Base-by-base conservation (phyloP, 192 early-diverging fungal genomes). In the Umbelopsis vinacea region DNA sequence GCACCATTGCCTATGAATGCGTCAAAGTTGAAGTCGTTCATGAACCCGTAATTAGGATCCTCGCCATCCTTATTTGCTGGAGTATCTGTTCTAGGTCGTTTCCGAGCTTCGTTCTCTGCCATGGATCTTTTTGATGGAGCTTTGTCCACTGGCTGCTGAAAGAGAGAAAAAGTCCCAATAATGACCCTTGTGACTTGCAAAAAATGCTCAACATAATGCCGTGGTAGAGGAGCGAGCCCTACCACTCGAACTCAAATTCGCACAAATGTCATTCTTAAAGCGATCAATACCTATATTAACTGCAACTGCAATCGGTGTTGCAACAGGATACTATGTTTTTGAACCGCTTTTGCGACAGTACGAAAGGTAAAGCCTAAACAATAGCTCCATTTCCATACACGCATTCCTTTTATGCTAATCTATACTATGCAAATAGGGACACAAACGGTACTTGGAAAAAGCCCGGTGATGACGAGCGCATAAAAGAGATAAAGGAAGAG, bases 321-420 rank as follows among this genome's bases (percentile, higher is more conserved):
- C 47, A 15, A 79, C 78, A 26, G 78, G 78, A n/a, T 21, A 69
- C 22, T 79, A 79, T 66, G 71, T 79, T 15, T 79, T 75, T 29
- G 66, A 75, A 4, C 78, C 78, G 19, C 67, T 79, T 55, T 67
- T 79, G 29, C 57, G 55, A 37, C 74, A 79, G 72, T 79, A 79
- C 52, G 74, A 79, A 72, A 47, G 46, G 78, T 75, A 73, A 70
- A 74, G 52, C 17, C 46, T 43, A 43, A 21, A 11, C n/a, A 67
- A n/a, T 67, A 26, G 4, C 22, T 67, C 6, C 19, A 45, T 3
- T 24, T 43, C 37, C 40, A 19, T 15, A n/a, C 21, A 6, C 35
- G 26, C 35, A 47, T 71, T 35, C 43, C 23, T 45, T 38, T 47
- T 29, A 40, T 23, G n/a, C 24, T 45, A 33, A 38, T 67, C 11